Base-by-base conservation (phyloP, 305 asterid species). In the Fraxinus ornus region DNA sequence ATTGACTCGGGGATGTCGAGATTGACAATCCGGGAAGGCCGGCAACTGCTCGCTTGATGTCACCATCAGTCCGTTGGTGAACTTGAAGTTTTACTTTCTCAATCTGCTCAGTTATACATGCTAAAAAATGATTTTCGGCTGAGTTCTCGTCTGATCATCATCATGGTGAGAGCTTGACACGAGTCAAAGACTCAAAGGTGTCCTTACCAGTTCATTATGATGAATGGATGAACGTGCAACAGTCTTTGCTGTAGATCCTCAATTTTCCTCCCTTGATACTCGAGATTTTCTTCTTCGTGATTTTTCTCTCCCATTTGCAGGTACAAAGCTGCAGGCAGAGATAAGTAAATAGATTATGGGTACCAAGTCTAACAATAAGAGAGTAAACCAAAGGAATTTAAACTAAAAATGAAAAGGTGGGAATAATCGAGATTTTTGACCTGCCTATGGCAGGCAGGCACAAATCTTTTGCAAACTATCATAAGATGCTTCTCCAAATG, bases 1-100 rank as follows among this genome's bases (percentile, higher is more conserved):
- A 95, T 60, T 39, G 99, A 95, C 88, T 95, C 98, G 1, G 99
- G 99, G 82, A 95, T 95, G 89, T 95, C 99, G 24, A 95, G 97
- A 81, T 90, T 89, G 13, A 88, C 89, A n/a, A 75, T 87, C 85
- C 83, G 86, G 57, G 98, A 90, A 80, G 97, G 77, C 94, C 95
- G 0, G 89, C 92, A 19, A 88, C 86, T 33, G 93, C 93, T 70
- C 92, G 91, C 88, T 91, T 95, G 86, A 91, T 89, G 64, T 93
- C 97, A 5, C 81, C 81, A 85, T 91, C 83, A 88, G 37, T 79
- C 89, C n/a, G n/a, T n/a, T n/a, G 93, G 85, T 83, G 88, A 80
- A 87, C 93, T 86, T 89, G 90, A 81, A 91, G 82, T 87, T 85
- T 94, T 77, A 80, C 90, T 87, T 84, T 90, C 82, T 86, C 89